A percentile compares a stretch with the other conserved stretches of the same genome.
These are phyloP conservation scores for Ensete glaucum DNA, from an alignment of 176 grass and related monocot genomes.

Conservation along the genomic window DNA sequence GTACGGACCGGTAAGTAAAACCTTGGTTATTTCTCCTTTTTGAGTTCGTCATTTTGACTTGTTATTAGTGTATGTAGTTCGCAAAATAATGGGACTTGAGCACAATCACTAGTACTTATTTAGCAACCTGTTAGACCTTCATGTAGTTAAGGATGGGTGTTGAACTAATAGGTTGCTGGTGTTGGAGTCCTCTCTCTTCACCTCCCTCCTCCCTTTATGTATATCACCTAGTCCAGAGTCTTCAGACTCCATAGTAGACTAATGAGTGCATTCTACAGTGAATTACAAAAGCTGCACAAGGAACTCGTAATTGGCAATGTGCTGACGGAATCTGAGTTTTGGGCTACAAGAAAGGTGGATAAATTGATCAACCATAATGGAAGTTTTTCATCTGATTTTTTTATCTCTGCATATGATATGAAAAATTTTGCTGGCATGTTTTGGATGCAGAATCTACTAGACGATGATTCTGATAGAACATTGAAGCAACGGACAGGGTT, in stretches of 20 bases:
- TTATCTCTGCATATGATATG: background rate
- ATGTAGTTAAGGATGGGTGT: no score
- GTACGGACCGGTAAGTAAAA: no score
- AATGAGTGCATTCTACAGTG: conserved; percentile 29
- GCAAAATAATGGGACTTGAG: background rate
- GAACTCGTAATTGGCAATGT: conserved; percentile 82
- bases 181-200: background rate
- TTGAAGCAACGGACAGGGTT: conserved; percentile 77
- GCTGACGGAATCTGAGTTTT: conserved; percentile 88
- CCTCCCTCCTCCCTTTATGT: background rate
- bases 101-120: no score
- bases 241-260: background rate
- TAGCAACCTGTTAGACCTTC: no score
- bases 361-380: conserved; percentile 10
- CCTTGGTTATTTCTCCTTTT: background rate
- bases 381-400: background rate
- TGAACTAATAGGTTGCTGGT: background rate
- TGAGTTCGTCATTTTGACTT: background rate
- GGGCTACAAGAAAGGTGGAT: conserved; percentile 82
- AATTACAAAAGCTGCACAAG: conserved; percentile 89
- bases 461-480: conserved; percentile 47
- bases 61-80: no score
- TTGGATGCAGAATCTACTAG: conserved; percentile 71
- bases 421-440: conserved; percentile 7
- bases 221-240: background rate